These are phyloP conservation scores for Amoebophrya sp. DNA, from an alignment of 169 alveolate species.

Conservation along the genomic window DNA sequence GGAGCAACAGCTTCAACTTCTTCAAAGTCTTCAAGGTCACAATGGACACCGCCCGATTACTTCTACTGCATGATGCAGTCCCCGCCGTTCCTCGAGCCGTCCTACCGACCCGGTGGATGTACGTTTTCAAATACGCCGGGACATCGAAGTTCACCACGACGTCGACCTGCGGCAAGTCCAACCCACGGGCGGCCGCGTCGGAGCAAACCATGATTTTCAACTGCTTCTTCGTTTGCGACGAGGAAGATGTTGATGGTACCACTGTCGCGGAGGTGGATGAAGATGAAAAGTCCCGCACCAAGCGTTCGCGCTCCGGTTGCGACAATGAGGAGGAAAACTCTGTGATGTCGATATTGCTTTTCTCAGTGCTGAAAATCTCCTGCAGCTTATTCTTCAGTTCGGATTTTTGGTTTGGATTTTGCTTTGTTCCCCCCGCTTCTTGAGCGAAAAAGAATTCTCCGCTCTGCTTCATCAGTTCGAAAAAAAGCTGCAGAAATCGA, in stretches of 20 bases:
- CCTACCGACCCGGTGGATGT: slow-evolving; percentile 96
- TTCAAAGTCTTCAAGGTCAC: no score
- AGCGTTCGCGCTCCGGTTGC: neutral
- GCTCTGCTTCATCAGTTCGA: neutral
- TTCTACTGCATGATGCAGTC: no score
- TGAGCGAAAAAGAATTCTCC: neutral
- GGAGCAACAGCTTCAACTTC: no score
- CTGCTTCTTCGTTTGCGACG: neutral
- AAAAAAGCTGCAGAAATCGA: neutral
- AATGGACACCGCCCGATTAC: no score
- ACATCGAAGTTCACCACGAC: slow-evolving; percentile 90
- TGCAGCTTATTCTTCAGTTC: neutral
- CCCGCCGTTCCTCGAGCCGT: slow-evolving; percentile 91
- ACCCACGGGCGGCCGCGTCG: slow-evolving; percentile 93
- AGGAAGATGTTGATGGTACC: no score
- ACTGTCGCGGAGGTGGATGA: neutral
- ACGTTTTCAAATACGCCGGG: slow-evolving; percentile 88
- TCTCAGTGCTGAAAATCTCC: neutral
- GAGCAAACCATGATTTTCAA: slow-evolving; percentile 52
- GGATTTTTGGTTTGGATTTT: neutral
- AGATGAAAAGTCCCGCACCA: neutral
- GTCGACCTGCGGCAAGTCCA: slow-evolving; percentile 92
- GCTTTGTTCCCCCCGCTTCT: neutral
- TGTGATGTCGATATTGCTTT: neutral
- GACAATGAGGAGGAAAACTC: neutral